Base-by-base conservation (phyloP, 257 asterid genomes). In the Oldenlandia corymbosa region DNA sequence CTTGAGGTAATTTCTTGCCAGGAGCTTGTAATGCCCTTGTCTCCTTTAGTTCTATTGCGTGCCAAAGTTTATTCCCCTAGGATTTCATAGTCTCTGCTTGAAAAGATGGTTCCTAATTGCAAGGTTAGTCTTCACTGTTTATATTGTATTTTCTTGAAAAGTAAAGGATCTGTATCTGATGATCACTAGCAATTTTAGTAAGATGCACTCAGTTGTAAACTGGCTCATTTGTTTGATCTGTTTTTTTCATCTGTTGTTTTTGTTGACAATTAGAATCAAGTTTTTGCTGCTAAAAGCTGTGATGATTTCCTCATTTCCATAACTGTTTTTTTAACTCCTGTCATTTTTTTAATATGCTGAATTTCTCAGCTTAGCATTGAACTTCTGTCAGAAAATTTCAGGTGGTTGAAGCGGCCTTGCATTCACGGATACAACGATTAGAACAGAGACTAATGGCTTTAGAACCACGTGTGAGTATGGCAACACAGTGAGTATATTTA, bases 381-480 rank as follows among this genome's bases (percentile, higher is more conserved):
- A 11, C 39, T 17, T 26, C 5, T 32, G 17, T 43, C 24, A 27
- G 11, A 31, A n/a, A 65, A 62, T 64, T 81, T 67, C 86, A 93
- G 99, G 99, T 84, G 80, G 97, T 90, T 71, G 99, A 93, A 85
- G 99, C 99, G 52, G 99, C 99, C 43, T 69, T 93, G 51, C 91
- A 87, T 76, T 93, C 99, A 69, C 81, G 99, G 56, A 87, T 85
- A 71, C 97, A 85, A 54, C 84, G 96, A 64, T 68, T 90, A 79
- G 99, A 93, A 71, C 85, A 61, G 50, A 78, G 86, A 70, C 68
- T 93, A 67, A 84, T 85, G 99, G 90, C 78, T 72, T 74, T 90
- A 78, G 97, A 90, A 79, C 99, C 99, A 65, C 88, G 86, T 69
- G 99, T 92, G 84, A 79, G 97, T 85, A 76, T 68, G 78, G 60